Percentiles rank a stretch among this genome's conserved stretches.
Conservation (phyloP, 495 filamentous ascomycete genomes). For the Niebla homalea region DNA sequence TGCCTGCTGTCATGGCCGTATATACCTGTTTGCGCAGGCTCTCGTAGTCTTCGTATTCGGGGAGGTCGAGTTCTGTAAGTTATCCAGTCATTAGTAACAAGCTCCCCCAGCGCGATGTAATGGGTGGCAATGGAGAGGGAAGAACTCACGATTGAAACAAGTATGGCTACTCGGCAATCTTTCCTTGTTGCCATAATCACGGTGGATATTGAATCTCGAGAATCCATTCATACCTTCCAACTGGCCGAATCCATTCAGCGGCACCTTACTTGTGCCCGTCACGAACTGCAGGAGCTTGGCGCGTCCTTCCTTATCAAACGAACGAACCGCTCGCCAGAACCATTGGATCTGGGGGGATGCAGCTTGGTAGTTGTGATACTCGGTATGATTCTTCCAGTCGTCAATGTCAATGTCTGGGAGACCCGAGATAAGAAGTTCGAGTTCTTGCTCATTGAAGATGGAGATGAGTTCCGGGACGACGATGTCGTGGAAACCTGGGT, state of each 20-base stretch:
- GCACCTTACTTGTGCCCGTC: slow-evolving; percentile 96
- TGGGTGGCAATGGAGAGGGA: slow-evolving; percentile 1
- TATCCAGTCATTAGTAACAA: slow-evolving; percentile 22
- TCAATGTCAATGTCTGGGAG: slow-evolving; percentile 95
- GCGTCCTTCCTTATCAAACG: slow-evolving; percentile 97
- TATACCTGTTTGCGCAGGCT: slow-evolving; percentile 72
- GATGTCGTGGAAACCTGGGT: slow-evolving; percentile 87
- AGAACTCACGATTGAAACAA: slow-evolving; percentile 93
- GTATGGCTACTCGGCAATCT: slow-evolving; percentile 92
- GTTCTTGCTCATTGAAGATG: slow-evolving; percentile 98
- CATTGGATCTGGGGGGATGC: slow-evolving; percentile 96
- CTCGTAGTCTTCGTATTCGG: slow-evolving; percentile 97
- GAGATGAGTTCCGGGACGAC: slow-evolving; percentile 86
- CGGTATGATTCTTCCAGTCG: slow-evolving; percentile 97
- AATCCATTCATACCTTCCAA: slow-evolving; percentile 99
- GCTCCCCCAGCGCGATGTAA: too few relatives aligned
- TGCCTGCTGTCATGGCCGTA: slow-evolving; percentile 88
- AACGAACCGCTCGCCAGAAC: slow-evolving; percentile 98
- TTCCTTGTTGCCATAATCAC: slow-evolving; percentile 96
- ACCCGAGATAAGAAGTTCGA: slow-evolving; percentile 93
- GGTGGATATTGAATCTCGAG: slow-evolving; percentile 96
- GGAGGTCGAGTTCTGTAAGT: slow-evolving; percentile 81
- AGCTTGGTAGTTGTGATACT: slow-evolving; percentile 95
- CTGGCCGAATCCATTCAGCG: slow-evolving; percentile 97
- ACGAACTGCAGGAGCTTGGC: slow-evolving; percentile 97